Conservation (phyloP, 2,329 filamentous ascomycete genomes). For the Neoascochyta sp. region DNA sequence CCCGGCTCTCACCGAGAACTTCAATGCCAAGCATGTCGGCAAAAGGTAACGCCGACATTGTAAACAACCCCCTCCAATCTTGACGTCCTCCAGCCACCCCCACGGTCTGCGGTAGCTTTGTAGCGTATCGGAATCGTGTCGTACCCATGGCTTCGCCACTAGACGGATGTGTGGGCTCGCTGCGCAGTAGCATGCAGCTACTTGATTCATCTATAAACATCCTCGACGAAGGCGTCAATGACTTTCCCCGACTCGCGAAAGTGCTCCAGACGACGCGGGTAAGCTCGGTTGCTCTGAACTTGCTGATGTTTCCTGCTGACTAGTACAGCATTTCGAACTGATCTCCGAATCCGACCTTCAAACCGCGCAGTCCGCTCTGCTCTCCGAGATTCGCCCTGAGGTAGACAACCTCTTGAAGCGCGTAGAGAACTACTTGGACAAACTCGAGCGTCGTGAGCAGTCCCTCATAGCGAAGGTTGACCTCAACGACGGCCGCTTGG, state of each 20-base stretch:
- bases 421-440: conserved; percentile 78
- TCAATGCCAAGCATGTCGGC: conserved; percentile 28
- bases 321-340: conserved; percentile 77
- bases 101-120: no score
- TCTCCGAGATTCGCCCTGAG: conserved; percentile 86
- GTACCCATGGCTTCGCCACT: conserved; percentile 44
- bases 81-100: no score
- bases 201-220: conserved; percentile 62
- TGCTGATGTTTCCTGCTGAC: no score
- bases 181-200: conserved; percentile 58
- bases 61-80: conserved; percentile 13
- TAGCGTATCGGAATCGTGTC: not conserved
- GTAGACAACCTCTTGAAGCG: conserved; percentile 74
- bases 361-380: conserved; percentile 76
- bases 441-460: conserved; percentile 77
- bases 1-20: conserved; percentile 18
- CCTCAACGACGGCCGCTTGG: conserved; percentile 71
- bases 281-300: no score
- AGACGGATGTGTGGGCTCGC: conserved; percentile 57
- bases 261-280: conserved; percentile 62
- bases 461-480: conserved; percentile 78
- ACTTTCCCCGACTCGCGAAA: conserved; percentile 60
- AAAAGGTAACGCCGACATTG: conserved; percentile 18
- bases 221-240: conserved; percentile 59
- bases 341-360: conserved; percentile 80